Evolutionary conservation across 2,329 filamentous ascomycete genomes (phyloP).

Genomic region (Calonectria hawksworthii): DNA sequence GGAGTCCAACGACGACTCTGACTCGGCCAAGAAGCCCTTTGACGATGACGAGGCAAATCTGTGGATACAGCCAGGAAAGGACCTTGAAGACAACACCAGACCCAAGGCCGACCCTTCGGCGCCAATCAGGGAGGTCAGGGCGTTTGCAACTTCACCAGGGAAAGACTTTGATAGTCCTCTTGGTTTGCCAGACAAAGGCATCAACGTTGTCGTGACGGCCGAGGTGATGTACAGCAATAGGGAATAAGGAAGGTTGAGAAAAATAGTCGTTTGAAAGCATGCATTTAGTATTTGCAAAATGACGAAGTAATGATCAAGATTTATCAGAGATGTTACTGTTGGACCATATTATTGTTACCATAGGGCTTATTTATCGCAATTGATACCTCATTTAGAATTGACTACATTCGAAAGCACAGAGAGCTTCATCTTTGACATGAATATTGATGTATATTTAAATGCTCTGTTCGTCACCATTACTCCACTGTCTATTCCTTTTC

Average conservation of each 20-base stretch:
- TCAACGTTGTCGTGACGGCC: neutral
- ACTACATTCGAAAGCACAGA: neutral
- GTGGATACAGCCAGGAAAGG: slow-evolving; percentile 23
- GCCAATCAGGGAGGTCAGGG: neutral
- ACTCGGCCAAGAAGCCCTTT: slow-evolving; percentile 31
- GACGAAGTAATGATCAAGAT: neutral
- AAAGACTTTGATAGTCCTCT: neutral
- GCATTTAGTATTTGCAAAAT: neutral
- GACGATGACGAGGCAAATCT: slow-evolving; percentile 39
- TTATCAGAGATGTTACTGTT: neutral
- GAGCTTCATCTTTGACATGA: neutral
- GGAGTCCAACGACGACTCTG: slow-evolving; percentile 37
- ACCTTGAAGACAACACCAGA: neutral
- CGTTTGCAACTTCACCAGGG: neutral
- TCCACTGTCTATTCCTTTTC: no score
- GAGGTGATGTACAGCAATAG: neutral
- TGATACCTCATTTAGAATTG: neutral
- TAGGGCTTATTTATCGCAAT: neutral
- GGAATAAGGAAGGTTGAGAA: neutral
- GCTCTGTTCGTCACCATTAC: no score
- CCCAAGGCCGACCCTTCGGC: neutral
- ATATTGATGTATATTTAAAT: neutral
- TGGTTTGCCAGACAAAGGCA: neutral
- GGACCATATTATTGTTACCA: neutral
- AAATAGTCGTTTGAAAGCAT: neutral